Evolutionary conservation across 805 yeast species (phyloP).

Genomic region (Pachysolen tannophilus): DNA sequence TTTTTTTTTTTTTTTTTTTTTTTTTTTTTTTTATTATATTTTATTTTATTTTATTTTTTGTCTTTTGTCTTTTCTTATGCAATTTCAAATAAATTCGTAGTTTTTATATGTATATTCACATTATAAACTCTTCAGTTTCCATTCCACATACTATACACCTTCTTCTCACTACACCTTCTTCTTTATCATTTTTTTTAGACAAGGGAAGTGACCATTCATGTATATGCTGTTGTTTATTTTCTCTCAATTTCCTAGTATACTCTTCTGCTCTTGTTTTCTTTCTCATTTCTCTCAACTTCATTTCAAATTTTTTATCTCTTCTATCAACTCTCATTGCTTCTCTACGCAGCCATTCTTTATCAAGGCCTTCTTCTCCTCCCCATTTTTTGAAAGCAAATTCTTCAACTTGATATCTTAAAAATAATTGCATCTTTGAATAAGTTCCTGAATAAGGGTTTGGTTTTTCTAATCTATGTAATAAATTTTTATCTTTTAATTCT

Average conservation of each 20-base stretch:
- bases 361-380: slow-evolving; percentile 86
- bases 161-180: slow-evolving; percentile 35
- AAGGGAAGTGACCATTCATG: slow-evolving; percentile 68
- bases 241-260: slow-evolving; percentile 60
- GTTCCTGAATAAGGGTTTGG: slow-evolving; percentile 92
- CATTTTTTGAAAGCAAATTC: slow-evolving; percentile 88
- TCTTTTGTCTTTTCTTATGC: too few relatives aligned
- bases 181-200: slow-evolving; percentile 23
- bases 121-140: slow-evolving; percentile 68
- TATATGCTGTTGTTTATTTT: slow-evolving; percentile 54
- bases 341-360: slow-evolving; percentile 85
- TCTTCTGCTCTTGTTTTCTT: slow-evolving; percentile 90
- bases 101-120: slow-evolving; percentile 24
- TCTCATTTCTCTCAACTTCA: slow-evolving; percentile 80
- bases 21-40: too few relatives aligned
- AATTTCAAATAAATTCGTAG: too few relatives aligned
- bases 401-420: slow-evolving; percentile 86
- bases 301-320: slow-evolving; percentile 70
- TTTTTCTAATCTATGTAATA: slow-evolving; percentile 74
- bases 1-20: too few relatives aligned
- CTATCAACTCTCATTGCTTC: slow-evolving; percentile 65
- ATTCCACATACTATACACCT: slow-evolving; percentile 78
- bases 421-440: slow-evolving; percentile 88
- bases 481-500: slow-evolving; percentile 62
- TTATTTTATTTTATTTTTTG: too few relatives aligned